These are phyloP conservation scores for Tricholoma furcatifolium DNA, from an alignment of 768 basidiomycete species.

Conservation along the genomic window DNA sequence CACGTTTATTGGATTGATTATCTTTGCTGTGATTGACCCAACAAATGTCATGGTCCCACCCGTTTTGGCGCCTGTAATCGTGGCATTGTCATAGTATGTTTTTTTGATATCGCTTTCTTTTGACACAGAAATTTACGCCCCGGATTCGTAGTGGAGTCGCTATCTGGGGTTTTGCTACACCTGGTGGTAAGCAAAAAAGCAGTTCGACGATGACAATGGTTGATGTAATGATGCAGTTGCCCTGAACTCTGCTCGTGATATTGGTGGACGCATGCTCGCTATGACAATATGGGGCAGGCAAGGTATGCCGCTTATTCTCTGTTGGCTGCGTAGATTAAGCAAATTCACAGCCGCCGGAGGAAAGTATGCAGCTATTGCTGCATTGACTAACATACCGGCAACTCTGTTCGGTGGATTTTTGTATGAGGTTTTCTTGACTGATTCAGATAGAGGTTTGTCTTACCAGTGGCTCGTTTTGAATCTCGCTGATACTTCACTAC, in stretches of 20 bases:
- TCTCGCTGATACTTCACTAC: not conserved
- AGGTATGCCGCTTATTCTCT: constrained; percentile 24
- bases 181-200: constrained; percentile 36
- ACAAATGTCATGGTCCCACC: constrained; percentile 60
- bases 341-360: constrained; percentile 44
- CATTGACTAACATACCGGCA: constrained; percentile 65
- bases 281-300: constrained; percentile 57
- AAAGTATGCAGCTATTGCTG: constrained; percentile 57
- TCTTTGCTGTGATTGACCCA: constrained; percentile 55
- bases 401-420: constrained; percentile 51
- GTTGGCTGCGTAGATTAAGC: not conserved
- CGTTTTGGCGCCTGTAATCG: constrained; percentile 44
- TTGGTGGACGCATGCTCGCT: constrained; percentile 62
- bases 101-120: not conserved
- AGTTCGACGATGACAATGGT: not conserved
- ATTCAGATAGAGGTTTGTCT: constrained; percentile 54
- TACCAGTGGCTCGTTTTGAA: not conserved
- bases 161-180: constrained; percentile 59
- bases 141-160: constrained; percentile 40
- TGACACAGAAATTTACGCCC: not conserved
- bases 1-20: constrained; percentile 46
- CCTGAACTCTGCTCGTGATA: constrained; percentile 65
- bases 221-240: constrained; percentile 38
- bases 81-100: constrained; percentile 59
- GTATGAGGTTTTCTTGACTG: constrained; percentile 58